Base-by-base conservation (phyloP, 371 early-diverging fungal species). In the Mortierella sp. region DNA sequence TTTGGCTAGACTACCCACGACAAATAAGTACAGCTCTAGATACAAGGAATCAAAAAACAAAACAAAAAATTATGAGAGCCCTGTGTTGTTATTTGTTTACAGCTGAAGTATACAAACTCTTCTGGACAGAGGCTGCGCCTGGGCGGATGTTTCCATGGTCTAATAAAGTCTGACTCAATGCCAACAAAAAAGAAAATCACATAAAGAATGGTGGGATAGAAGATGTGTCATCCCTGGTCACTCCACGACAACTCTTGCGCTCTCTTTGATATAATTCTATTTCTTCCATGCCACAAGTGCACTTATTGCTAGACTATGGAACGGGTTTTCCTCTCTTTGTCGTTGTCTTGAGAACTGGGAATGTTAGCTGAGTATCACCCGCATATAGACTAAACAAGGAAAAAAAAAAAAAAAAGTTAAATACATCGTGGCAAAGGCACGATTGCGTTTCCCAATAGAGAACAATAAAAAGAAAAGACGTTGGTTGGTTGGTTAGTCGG, bases 181-280 rank as follows among this genome's bases (percentile, higher is more conserved):
- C 19, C 1, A 5, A 47, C 41, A 22, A 52, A 47, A 55, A 36
- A 6, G 36, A 36, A 36, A 36, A 36, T 36, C 36, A 6, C 36
- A 36, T 36, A 9, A 21, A 65, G 53, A 22, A 41, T 24, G 58
- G 69, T 69, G 69, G 69, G 62, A 69, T 69, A 69, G 69, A 69
- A 61, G 50, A 40, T 61, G 53, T 38, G 16, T 69, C 62, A 50
- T 53, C 69, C 61, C 41, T 70, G 70, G 64, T 19, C 22, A 7
- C 19, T 19, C 21, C 4, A 10, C 10, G 15, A 36, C 47, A 47
- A 47, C 47, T 47, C 4, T 47, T 13, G 36, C 36, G 36, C 36
- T 36, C 36, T 36, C 36, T 36, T 10, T 47, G 0, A 47, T 47
- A 47, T 47, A 19, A 19, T 19, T 13, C 11, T 13, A 47, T 13